These are phyloP conservation scores for Kodamaea sp. DNA, from an alignment of 1,139 yeast species.

Conservation along the genomic window DNA sequence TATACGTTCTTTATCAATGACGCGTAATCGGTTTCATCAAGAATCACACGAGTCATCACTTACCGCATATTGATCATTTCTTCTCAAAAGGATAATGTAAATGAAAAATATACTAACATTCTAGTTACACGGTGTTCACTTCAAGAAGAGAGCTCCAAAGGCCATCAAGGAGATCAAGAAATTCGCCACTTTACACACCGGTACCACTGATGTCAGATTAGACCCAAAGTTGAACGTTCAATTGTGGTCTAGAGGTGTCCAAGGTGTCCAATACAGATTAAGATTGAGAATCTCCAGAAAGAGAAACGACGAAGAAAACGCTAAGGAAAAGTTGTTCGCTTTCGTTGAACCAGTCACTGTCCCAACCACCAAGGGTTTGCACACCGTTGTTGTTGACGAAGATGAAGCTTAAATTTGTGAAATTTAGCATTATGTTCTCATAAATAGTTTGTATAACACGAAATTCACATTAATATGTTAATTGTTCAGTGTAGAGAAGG, in stretches of 20 bases:
- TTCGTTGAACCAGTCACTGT: conserved; percentile 97
- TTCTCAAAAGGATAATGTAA: too few relatives aligned
- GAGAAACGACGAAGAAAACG: conserved; percentile 99
- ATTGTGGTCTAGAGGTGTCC: conserved; percentile 99
- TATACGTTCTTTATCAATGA: too few relatives aligned
- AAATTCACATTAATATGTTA: conserved; percentile 11
- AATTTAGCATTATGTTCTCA: conserved; percentile 7
- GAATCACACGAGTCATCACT: too few relatives aligned
- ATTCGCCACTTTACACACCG: conserved; percentile 98
- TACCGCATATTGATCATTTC: too few relatives aligned
- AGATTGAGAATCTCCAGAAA: conserved; percentile 99
- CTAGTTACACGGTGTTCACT: conserved; percentile 94
- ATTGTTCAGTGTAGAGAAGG: neutral
- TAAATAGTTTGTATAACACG: conserved; percentile 14
- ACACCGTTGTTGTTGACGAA: conserved; percentile 94
- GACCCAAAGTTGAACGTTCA: conserved; percentile 99
- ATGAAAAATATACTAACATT: conserved; percentile 41
- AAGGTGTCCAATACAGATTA: conserved; percentile 97
- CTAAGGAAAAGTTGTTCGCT: conserved; percentile 97
- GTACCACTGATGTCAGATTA: conserved; percentile 98
- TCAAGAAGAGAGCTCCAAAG: conserved; percentile 99
- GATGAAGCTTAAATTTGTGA: conserved; percentile 60
- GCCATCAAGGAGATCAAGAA: conserved; percentile 99
- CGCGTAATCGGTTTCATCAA: too few relatives aligned
- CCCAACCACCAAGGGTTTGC: conserved; percentile 94